phyloP scores from a whole-genome alignment of 2,329 filamentous ascomycete species.

The Ciborinia camelliae region DNA sequence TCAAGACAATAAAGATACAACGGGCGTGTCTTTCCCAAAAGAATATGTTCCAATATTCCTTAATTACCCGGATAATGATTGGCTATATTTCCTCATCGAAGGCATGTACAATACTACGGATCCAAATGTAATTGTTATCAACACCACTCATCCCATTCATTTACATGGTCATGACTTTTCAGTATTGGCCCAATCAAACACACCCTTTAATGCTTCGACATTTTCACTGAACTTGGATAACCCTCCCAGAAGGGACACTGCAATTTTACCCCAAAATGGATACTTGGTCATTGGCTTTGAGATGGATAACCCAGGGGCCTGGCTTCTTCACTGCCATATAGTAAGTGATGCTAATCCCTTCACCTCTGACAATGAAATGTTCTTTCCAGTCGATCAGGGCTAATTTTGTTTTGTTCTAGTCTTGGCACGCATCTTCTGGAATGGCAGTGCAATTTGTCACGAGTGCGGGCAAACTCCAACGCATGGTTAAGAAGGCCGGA shows the following conservation, averaged over 20 bases:
- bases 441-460: not conserved
- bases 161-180: slow-evolving; percentile 69
- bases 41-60: slow-evolving; percentile 11
- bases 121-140: slow-evolving; percentile 34
- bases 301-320: slow-evolving; percentile 50
- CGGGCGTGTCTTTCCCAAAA: slow-evolving; percentile 1
- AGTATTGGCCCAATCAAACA: slow-evolving; percentile 46
- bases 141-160: slow-evolving; percentile 57
- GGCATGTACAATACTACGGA: slow-evolving; percentile 52
- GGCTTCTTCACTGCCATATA: slow-evolving; percentile 41
- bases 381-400: not conserved
- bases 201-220: not conserved
- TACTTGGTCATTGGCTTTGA: slow-evolving; percentile 46
- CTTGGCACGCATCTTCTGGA: not conserved
- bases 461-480: not conserved
- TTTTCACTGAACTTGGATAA: slow-evolving; percentile 43
- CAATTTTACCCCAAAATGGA: slow-evolving; percentile 42
- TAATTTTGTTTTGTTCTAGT: not conserved
- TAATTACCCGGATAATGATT: slow-evolving; percentile 42
- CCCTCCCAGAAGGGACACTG: slow-evolving; percentile 51
- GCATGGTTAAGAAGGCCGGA: not conserved
- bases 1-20: slow-evolving; percentile 22
- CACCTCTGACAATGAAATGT: too few relatives aligned
- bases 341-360: not conserved
- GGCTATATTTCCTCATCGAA: slow-evolving; percentile 40